A percentile compares a stretch with the other conserved stretches of the same genome.
These are phyloP conservation scores for Castanea sativa DNA, from an alignment of 306 rosid species.

Conservation along the genomic window DNA sequence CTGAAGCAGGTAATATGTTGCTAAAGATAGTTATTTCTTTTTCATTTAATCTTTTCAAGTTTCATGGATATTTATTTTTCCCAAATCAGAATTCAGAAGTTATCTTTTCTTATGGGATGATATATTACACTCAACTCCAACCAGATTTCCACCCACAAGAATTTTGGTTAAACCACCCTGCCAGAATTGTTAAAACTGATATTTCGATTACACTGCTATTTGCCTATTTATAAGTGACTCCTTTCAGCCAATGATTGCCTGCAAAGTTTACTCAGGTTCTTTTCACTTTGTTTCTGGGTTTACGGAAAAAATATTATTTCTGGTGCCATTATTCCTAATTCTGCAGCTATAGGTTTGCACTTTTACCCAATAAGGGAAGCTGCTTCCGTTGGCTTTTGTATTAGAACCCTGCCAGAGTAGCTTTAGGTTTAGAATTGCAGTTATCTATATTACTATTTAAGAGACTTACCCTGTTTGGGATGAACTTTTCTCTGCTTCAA, in stretches of 20 bases:
- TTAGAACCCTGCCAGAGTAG: background rate
- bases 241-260: background rate
- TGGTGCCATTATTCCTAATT: no score
- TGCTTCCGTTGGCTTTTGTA: background rate
- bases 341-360: no score
- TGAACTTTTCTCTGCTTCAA: no score
- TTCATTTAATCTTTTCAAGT: background rate
- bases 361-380: no score
- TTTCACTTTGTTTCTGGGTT: background rate
- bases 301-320: no score
- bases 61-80: constrained; percentile 18
- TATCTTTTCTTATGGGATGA: background rate
- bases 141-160: background rate
- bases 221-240: background rate
- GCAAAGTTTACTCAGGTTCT: background rate
- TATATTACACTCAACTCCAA: background rate
- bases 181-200: background rate
- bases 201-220: background rate
- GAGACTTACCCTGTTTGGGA: no score
- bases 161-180: background rate
- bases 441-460: background rate
- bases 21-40: background rate
- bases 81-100: background rate
- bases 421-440: background rate
- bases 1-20: constrained; percentile 74